Evolutionary conservation across 306 rosid species (phyloP).

Genomic region (Glycine soja): DNA sequence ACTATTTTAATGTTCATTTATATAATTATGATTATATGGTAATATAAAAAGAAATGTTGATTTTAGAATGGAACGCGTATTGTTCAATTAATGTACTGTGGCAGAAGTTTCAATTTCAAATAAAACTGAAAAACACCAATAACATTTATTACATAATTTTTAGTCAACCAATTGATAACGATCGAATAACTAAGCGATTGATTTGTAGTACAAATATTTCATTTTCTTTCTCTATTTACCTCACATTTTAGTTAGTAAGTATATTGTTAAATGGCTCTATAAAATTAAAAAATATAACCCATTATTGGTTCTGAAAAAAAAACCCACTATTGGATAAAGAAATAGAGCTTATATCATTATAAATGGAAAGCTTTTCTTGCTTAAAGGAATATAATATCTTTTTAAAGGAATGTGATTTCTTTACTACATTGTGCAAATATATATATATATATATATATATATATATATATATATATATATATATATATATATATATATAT

Average conservation of each 20-base stretch:
- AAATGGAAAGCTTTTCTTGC: background rate
- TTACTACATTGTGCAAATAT: background rate
- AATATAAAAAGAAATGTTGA: background rate
- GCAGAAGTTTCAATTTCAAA: background rate
- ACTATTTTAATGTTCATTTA: background rate
- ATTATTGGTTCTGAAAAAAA: background rate
- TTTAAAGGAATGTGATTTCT: background rate
- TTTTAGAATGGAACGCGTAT: background rate
- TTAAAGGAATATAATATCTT: background rate
- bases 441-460: background rate
- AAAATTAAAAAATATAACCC: background rate
- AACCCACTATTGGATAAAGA: background rate
- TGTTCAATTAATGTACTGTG: background rate
- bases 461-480: background rate
- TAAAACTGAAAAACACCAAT: conserved; percentile 3
- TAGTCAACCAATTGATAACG: background rate
- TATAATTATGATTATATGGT: background rate
- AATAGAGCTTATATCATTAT: background rate
- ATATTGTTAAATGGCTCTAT: background rate
- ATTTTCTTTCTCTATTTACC: conserved; percentile 12
- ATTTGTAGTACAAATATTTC: background rate
- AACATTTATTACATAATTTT: background rate
- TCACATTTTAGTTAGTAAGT: background rate
- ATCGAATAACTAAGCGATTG: background rate
- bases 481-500: background rate